Evolutionary conservation across 805 yeast genomes (phyloP).

Genomic region (Lipomyces orientalis): DNA sequence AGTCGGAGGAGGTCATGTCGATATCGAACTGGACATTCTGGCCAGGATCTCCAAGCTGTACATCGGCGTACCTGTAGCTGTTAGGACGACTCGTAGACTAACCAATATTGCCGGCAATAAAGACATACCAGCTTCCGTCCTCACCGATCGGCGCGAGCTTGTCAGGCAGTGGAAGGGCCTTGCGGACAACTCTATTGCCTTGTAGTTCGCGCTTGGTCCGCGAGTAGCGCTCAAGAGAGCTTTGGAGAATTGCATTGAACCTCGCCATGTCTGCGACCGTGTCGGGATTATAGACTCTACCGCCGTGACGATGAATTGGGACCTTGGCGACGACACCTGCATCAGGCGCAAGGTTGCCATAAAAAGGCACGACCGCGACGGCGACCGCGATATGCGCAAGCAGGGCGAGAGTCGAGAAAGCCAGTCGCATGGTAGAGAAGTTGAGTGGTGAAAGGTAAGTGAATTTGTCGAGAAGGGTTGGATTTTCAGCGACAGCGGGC

Average conservation of each 20-base stretch:
- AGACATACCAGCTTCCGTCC: conserved; percentile 25
- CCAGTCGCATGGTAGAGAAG: background rate
- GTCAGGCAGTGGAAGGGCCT: conserved; percentile 30
- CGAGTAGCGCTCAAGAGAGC: conserved; percentile 19
- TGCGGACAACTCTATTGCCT: conserved; percentile 35
- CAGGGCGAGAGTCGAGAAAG: conserved; percentile 1
- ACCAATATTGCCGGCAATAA: background rate
- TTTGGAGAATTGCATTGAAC: conserved; percentile 18
- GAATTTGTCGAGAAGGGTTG: background rate
- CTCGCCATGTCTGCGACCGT: conserved; percentile 28
- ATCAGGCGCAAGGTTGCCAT: conserved; percentile 13
- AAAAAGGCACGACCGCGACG: conserved; percentile 18
- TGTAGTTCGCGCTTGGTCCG: conserved; percentile 35
- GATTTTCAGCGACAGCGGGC: background rate
- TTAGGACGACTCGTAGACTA: background rate
- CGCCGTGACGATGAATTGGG: conserved; percentile 29
- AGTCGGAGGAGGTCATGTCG: conserved; percentile 37
- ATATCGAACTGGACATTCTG: conserved; percentile 31
- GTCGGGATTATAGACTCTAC: conserved; percentile 30
- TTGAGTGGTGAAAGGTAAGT: background rate
- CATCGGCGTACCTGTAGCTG: conserved; percentile 15
- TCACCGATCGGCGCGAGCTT: conserved; percentile 36
- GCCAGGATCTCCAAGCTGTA: conserved; percentile 29
- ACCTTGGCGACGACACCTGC: conserved; percentile 27
- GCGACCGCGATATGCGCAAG: conserved; percentile 3